A percentile compares a stretch with the other conserved stretches of the same genome.
Conservation (phyloP, 768 basidiomycete species). For the Russula foetens region DNA sequence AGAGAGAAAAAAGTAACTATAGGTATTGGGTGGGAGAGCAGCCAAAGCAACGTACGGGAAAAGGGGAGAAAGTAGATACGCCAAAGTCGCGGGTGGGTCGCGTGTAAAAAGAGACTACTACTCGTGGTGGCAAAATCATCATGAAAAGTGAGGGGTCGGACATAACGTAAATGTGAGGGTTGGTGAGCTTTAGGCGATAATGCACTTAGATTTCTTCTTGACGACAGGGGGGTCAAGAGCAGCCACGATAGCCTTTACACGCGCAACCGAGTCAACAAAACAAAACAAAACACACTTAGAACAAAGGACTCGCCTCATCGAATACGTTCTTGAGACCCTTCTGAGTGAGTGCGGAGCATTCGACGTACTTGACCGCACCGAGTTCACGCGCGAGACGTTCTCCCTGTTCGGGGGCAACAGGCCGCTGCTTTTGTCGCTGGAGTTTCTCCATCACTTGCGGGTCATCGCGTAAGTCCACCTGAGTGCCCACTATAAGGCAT, state of each 20-base stretch:
- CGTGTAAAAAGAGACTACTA: slow-evolving; percentile 12
- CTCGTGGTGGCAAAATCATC: slow-evolving; percentile 12
- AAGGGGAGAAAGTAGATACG: slow-evolving; percentile 12
- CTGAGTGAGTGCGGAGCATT: slow-evolving; percentile 98
- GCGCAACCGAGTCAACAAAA: slow-evolving; percentile 1
- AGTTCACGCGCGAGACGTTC: slow-evolving; percentile 95
- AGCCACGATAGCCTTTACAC: slow-evolving; percentile 85
- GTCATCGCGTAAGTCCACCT: slow-evolving; percentile 95
- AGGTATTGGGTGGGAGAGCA: slow-evolving; percentile 21
- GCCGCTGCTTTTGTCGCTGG: slow-evolving; percentile 91
- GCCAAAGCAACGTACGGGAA: slow-evolving; percentile 19
- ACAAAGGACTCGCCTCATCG: slow-evolving; percentile 71
- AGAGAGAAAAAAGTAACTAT: slow-evolving; percentile 20
- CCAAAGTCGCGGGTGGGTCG: slow-evolving; percentile 15
- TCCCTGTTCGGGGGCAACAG: slow-evolving; percentile 80
- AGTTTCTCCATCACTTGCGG: slow-evolving; percentile 90
- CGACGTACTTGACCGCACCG: slow-evolving; percentile 98
- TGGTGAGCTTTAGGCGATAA: slow-evolving; percentile 57
- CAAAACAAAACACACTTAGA: not conserved
- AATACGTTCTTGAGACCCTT: slow-evolving; percentile 99
- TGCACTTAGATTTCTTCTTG: slow-evolving; percentile 71
- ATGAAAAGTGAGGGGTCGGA: slow-evolving; percentile 5
- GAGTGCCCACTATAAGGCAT: slow-evolving; percentile 98
- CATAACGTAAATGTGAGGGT: slow-evolving; percentile 16
- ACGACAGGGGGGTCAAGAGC: slow-evolving; percentile 95